Base-by-base conservation (phyloP, 202 grass and related monocot species). In the Digitaria exilis region DNA sequence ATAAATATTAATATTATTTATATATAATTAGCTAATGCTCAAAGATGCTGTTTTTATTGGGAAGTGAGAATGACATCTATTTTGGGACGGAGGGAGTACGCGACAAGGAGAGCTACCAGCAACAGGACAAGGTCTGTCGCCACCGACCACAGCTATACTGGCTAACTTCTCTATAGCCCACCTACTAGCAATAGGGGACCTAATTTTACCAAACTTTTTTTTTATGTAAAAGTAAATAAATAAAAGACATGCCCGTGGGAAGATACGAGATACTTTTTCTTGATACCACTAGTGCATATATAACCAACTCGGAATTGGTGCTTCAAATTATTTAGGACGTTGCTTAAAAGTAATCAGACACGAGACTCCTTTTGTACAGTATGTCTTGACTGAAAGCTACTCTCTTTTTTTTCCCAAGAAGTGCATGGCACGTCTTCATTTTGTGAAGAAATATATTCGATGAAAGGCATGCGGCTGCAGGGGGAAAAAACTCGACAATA, bases 111-210 rank as follows among this genome's bases (percentile, higher is more conserved):
- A 69, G 48, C 15, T 44, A 42, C n/a, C 34, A 41, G 37, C 17
- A 57, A 69, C 49, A 80, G 34, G 50, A 80, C 78, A 57, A 70
- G 78, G 29, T 37, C 45, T 7, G 29, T 37, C 45, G 7, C 21
- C 63, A 43, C 78, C 48, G 78, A 80, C 78, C 78, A n/a, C n/a
- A 29, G 31, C 77, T 56, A n/a, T n/a, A 69, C 63, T 24, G 9
- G 37, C 37, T 7, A 8, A 39, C 37, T 39, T 22, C 28, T 31
- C 62, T 32, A 49, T 30, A 37, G 32, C n/a, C 25, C 16, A 77
- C 21, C 21, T 26, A 58, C 8, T 57, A 26, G 7, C 1, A 75
- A 18, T 61, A 14, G 45, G 44, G 5, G 48, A 12, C 17, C 29
- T 35, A 16, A 39, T 37, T 57, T 74, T 37, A 32, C 0, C 0